phyloP scores from a whole-genome alignment of 208 protist species.

The Wallacemonas sp. region DNA sequence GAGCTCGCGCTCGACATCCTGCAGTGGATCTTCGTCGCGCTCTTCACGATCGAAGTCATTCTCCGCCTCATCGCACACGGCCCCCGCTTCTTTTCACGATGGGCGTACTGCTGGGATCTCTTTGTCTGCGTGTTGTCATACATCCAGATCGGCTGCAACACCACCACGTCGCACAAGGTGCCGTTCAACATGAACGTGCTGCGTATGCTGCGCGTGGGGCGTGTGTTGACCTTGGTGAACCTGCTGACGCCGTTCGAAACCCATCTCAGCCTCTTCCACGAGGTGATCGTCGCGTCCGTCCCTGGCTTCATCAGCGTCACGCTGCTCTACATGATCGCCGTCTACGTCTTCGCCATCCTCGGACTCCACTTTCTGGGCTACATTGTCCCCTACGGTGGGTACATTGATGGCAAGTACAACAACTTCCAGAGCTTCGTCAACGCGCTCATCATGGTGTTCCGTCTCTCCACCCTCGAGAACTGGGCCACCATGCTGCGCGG shows the following conservation, averaged over 20 bases:
- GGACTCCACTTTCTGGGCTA: slow-evolving; percentile 88
- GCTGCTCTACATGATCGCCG: slow-evolving; percentile 71
- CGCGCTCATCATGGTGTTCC: slow-evolving; percentile 86
- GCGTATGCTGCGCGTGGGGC: slow-evolving; percentile 77
- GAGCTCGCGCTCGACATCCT: slow-evolving; percentile 43
- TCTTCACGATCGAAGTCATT: slow-evolving; percentile 88
- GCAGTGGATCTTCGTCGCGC: slow-evolving; percentile 83
- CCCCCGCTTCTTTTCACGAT: slow-evolving; percentile 68
- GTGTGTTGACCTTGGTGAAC: slow-evolving; percentile 60
- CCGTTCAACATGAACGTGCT: slow-evolving; percentile 90
- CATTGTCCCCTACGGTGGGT: slow-evolving; percentile 65
- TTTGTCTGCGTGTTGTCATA: slow-evolving; percentile 72
- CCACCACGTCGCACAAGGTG: slow-evolving; percentile 40
- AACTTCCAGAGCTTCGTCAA: slow-evolving; percentile 88
- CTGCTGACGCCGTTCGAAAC: slow-evolving; percentile 47
- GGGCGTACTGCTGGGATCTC: slow-evolving; percentile 86
- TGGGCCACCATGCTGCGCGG: slow-evolving; percentile 85
- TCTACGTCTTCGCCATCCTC: slow-evolving; percentile 90
- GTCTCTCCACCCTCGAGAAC: slow-evolving; percentile 84
- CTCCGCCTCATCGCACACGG: slow-evolving; percentile 77
- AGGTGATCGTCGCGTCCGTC: slow-evolving; percentile 65
- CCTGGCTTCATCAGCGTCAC: slow-evolving; percentile 76
- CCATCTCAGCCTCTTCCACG: slow-evolving; percentile 57
- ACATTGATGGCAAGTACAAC: slow-evolving; percentile 79
- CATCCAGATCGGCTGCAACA: slow-evolving; percentile 80